Evolutionary conservation across 139 green algal species (phyloP).

Genomic region (Microglena sp.): DNA sequence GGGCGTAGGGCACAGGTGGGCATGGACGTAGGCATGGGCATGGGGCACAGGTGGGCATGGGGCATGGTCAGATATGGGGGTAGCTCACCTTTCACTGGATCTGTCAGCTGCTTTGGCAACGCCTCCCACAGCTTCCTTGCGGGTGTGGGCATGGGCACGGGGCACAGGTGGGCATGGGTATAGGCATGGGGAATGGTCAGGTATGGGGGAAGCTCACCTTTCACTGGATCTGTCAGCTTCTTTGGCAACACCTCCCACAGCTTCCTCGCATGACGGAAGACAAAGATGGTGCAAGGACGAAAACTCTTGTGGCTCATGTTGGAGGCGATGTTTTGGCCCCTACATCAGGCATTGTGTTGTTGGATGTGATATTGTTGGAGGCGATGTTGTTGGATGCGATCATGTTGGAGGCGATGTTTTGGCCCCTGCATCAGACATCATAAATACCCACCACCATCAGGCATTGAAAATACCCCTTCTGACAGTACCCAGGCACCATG

Average conservation of each 20-base stretch:
- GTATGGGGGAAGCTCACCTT: background rate
- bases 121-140: conserved; percentile 18
- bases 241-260: conserved; percentile 24
- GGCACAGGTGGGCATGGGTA: conserved; percentile 5
- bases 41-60: no score
- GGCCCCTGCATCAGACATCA: background rate
- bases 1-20: no score
- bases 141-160: no score
- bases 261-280: conserved; percentile 32
- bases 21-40: background rate
- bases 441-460: background rate
- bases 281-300: conserved; percentile 54
- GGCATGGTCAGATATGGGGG: no score
- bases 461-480: background rate
- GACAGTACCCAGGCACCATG: no score
- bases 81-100: no score
- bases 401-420: background rate
- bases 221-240: background rate
- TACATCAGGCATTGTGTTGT: conserved; percentile 14
- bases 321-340: conserved; percentile 56
- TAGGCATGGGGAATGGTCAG: background rate
- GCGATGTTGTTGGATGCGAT: no score
- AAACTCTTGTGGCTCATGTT: conserved; percentile 72
- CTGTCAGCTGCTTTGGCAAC: conserved; percentile 9
- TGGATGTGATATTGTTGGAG: no score